Evolutionary conservation across 257 asterid genomes (phyloP).

Genomic region (Fraxinus pennsylvanica): DNA sequence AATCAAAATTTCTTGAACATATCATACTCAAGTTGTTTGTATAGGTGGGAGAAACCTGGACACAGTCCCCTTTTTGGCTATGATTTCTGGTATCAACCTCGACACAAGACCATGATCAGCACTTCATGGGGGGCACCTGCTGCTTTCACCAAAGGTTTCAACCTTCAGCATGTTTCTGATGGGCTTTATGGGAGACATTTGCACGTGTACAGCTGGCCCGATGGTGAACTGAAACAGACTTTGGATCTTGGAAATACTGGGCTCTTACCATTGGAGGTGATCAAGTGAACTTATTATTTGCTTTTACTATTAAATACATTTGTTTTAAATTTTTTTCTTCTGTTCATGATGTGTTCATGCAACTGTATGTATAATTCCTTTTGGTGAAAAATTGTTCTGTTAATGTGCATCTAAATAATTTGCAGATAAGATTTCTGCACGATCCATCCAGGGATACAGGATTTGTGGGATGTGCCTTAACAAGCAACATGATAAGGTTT

Average conservation of each 20-base stretch:
- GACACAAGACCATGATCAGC: slow-evolving; percentile 96
- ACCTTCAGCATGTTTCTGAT: slow-evolving; percentile 79
- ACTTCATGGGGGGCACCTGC: slow-evolving; percentile 95
- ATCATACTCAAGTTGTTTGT: neutral
- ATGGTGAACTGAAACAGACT: slow-evolving; percentile 83
- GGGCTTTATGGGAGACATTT: slow-evolving; percentile 92
- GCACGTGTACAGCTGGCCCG: slow-evolving; percentile 96
- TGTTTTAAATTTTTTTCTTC: neutral
- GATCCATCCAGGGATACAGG: slow-evolving; percentile 87
- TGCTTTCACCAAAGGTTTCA: slow-evolving; percentile 87
- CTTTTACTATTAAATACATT: neutral
- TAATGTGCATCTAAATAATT: neutral
- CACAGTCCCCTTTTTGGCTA: slow-evolving; percentile 87
- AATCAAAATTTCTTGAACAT: neutral
- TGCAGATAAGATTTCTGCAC: slow-evolving; percentile 81
- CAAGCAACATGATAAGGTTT: slow-evolving; percentile 85
- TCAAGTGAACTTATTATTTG: neutral
- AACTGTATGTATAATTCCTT: neutral
- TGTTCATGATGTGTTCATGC: neutral
- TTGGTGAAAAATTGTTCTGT: neutral
- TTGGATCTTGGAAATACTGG: slow-evolving; percentile 94
- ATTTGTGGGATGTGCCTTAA: slow-evolving; percentile 85
- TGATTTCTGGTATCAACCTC: slow-evolving; percentile 99
- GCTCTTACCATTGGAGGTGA: slow-evolving; percentile 89
- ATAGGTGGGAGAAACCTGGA: slow-evolving; percentile 99